Base-by-base conservation (phyloP, 2,329 filamentous ascomycete species). In the Cytospora piceicola region DNA sequence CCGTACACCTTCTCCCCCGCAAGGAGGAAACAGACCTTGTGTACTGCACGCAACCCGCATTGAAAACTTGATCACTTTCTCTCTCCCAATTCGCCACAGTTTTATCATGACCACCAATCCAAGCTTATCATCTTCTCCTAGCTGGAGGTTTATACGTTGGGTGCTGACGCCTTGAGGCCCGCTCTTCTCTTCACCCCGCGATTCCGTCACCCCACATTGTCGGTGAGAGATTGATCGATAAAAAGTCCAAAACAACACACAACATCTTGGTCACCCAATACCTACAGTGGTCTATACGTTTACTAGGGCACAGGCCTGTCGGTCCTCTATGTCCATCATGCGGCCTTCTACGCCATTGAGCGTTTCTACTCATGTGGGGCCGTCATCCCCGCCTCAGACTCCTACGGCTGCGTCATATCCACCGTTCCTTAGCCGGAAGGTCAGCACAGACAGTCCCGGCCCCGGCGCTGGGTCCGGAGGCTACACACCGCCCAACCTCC, bases 51-150 rank as follows among this genome's bases (percentile, higher is more conserved):
- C 60, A 54, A 32, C 51, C 53, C 72, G 67, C 69, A 66, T 29
- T 29, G 22, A 34, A 20, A 46, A 17, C 42, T 32, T 46, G 12
- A 30, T 29, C 46, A 20, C 56, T 49, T 27, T n/a, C n/a, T 46
- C 46, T 51, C 17, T n/a, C 51, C 63, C 58, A 52, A 52, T 56
- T 72, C 66, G 69, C 68, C 71, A 72, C 71, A 70, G 75, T 77
- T 49, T 71, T 81, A 82, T 80, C 78, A 82, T 81, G 80, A 80
- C 76, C 75, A 77, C 75, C 75, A 77, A 78, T 75, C 77, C 73
- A 73, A 76, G 72, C 69, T 73, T 75, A 71, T 73, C 76, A 69
- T 74, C 71, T 73, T 79, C 77, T 78, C 79, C 78, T 75, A 74
- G 74, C 73, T 78, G 79, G 80, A 81, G 79, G 74, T 77, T 78